These are phyloP conservation scores for Ustilago tritici DNA, from an alignment of 1,284 basidiomycete species.

Conservation along the genomic window DNA sequence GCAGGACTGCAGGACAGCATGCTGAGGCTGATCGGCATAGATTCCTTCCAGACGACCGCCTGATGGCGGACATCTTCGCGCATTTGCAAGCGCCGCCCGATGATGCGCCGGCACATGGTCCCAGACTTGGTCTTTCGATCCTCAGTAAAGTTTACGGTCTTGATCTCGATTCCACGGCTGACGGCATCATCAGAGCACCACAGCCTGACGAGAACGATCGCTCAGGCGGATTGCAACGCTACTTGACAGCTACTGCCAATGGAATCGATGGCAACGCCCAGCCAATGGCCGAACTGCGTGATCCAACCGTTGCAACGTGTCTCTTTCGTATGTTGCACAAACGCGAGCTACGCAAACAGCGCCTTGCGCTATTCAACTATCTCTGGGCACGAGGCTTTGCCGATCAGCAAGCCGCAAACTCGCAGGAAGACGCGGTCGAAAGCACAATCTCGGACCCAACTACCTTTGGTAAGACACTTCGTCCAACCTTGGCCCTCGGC, in stretches of 20 bases:
- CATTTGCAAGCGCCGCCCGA: neutral
- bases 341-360: slow-evolving; percentile 4
- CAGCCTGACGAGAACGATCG: neutral
- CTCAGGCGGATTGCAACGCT: slow-evolving; percentile 11
- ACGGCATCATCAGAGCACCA: slow-evolving; percentile 31
- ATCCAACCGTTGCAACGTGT: neutral
- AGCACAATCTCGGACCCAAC: neutral
- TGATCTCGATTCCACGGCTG: slow-evolving; percentile 27
- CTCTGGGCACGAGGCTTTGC: slow-evolving; percentile 29
- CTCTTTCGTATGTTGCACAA: slow-evolving; percentile 12
- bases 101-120: neutral
- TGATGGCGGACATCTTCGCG: slow-evolving; percentile 19
- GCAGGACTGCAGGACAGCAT: neutral
- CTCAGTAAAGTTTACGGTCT: slow-evolving; percentile 31
- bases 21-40: neutral
- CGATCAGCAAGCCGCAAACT: slow-evolving; percentile 2
- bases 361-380: slow-evolving; percentile 41
- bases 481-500: slow-evolving; percentile 6
- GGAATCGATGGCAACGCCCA: neutral
- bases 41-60: slow-evolving; percentile 33
- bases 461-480: slow-evolving; percentile 22
- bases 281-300: slow-evolving; percentile 16
- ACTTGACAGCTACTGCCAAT: slow-evolving; percentile 4
- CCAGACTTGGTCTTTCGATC: slow-evolving; percentile 14
- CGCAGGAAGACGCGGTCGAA: neutral